Percentiles rank a stretch among this genome's conserved stretches.
Conservation (phyloP, 768 basidiomycete genomes). For the Amanita inopinata region DNA sequence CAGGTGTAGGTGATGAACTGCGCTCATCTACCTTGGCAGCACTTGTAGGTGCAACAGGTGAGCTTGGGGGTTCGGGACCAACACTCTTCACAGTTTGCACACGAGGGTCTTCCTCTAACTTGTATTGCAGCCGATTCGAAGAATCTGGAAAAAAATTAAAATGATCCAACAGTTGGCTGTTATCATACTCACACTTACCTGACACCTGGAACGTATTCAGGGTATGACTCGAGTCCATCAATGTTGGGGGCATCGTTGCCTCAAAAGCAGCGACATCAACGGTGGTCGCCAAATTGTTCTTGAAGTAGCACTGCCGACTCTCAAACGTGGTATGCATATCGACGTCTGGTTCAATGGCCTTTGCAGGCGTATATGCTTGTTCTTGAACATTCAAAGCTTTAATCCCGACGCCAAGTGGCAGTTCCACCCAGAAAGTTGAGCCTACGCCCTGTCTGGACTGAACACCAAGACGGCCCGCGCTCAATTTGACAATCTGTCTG, state of each 20-base stretch:
- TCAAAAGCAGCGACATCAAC: slow-evolving; percentile 22
- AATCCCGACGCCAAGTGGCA: slow-evolving; percentile 66
- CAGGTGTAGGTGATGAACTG: too few relatives aligned
- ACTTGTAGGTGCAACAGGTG: too few relatives aligned
- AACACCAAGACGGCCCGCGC: slow-evolving; percentile 68
- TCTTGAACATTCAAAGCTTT: slow-evolving; percentile 27
- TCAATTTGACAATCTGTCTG: slow-evolving; percentile 68
- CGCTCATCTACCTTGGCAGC: too few relatives aligned
- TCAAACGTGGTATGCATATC: slow-evolving; percentile 16
- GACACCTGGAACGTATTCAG: neutral
- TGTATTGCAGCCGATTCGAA: too few relatives aligned
- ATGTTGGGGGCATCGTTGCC: slow-evolving; percentile 16
- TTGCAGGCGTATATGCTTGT: neutral
- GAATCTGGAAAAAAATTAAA: too few relatives aligned
- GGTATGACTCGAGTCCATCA: neutral
- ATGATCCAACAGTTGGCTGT: too few relatives aligned
- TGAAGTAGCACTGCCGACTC: slow-evolving; percentile 17
- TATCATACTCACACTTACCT: neutral
- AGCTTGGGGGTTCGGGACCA: too few relatives aligned
- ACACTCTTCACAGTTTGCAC: too few relatives aligned
- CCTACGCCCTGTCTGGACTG: slow-evolving; percentile 55
- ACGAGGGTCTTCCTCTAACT: too few relatives aligned
- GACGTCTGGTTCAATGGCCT: neutral
- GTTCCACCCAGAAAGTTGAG: slow-evolving; percentile 84
- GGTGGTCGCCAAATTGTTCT: slow-evolving; percentile 18